Base-by-base conservation (phyloP, 441 rosid species). In the Breynia disticha region DNA sequence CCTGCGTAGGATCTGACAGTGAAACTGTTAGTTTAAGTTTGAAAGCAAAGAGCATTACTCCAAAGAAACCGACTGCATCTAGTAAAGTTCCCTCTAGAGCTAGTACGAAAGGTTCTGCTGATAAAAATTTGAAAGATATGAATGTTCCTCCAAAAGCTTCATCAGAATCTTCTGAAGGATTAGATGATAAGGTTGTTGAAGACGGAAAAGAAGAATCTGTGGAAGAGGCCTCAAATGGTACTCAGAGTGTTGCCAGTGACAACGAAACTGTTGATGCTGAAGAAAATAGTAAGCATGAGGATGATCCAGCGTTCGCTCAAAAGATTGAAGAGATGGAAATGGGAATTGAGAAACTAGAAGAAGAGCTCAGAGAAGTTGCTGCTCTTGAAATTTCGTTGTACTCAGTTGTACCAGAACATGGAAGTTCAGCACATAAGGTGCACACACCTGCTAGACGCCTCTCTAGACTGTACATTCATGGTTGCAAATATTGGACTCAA, bases 301-400 rank as follows among this genome's bases (percentile, higher is more conserved):
- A 65, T 15, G 82, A 77, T 64, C 77, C 67, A 53, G 60, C 54
- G 50, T 61, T 78, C 61, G 71, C 67, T 63, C 76, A 74, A 44
- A 76, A 71, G 65, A 74, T 77, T 11, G 77, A 71, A 71, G 74
- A 71, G 59, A 64, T 84, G 89, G 91, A 84, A 69, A 64, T 54
- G 61, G 81, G 79, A 73, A 78, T 90, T 44, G 84, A 81, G 76
- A 84, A 77, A 70, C 95, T 90, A 19, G 90, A 87, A 72, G 87
- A 73, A 61, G 96, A 90, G 75, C 80, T 90, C 45, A 83, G 91
- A 67, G 96, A 84, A 76, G 97, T 84, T 65, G 96, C 97, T 56
- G 73, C 91, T 11, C 83, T 90, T 1, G 97, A 90, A 76, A 73
- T 87, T 64, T 79, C 96, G 1, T 72, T 90, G 4, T 90, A 84